Base-by-base conservation (phyloP, 2,329 filamentous ascomycete species). In the Pseudogymnoascus sp. region DNA sequence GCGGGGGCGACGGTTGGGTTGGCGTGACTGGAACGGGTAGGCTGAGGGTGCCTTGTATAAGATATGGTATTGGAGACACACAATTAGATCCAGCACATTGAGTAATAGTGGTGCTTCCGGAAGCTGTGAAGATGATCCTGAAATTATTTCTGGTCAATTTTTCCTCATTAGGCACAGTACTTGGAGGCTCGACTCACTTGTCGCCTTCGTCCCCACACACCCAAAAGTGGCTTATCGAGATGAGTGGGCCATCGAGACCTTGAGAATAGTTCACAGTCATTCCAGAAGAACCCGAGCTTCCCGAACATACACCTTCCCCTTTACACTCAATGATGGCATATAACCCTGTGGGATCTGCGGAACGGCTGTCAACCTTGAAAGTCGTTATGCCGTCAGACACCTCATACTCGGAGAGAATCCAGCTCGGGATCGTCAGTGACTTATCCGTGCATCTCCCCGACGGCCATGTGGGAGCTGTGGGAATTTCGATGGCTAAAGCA, bases 391-490 rank as follows among this genome's bases (percentile, higher is more conserved):
- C 41, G 5, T n/a, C 41, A 28, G 23, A 15, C 28, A 48, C 41
- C 23, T 15, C 41, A 28, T 48, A 48, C n/a, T 48, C 23, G 3
- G 41, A 48, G 41, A 48, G 23, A 28, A 48, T 28, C 41, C 41
- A 48, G 19, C 41, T 48, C n/a, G 41, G 41, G n/a, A 48, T 30
- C 9, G 41, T 48, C 5, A 48, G 23, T 28, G 41, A 48, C 41
- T 48, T 48, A 12, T 48, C 41, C 41, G 41, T 48, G 41, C 41
- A 48, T 48, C 41, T 30, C n/a, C 41, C 41, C 4, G 41, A 48
- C 1, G 41, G 23, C 41, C 41, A 48, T n/a, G 41, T 48, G 10
- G 23, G 41, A 48, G 41, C 23, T 48, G 41, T 5, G 23, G 41
- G 41, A 6, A 48, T 48, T n/a, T 48, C 23, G n/a, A 48, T 48